Evolutionary conservation across 2,329 filamentous ascomycete species (phyloP), one percentile per base, ranked within the genome.

Genomic region (Polychaeton citri): DNA sequence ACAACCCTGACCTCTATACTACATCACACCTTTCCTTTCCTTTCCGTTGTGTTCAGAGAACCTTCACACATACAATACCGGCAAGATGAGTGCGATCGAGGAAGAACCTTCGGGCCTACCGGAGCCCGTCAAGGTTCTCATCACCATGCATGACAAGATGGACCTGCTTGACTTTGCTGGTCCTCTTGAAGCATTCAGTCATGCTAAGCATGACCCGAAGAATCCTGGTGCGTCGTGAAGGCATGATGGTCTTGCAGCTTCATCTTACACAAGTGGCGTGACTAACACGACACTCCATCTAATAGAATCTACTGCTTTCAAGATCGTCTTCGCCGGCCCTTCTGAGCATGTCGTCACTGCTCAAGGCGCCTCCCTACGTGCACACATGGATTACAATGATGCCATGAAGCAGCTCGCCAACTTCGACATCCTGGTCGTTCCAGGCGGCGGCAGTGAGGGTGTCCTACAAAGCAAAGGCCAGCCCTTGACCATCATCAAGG

Each of bases 361-460:
- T 37, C 70, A 85, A 58, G 81, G 81, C 46, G 71, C 79, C 53
- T 68, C 76, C 48, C 65, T 90, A 58, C 73, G 74, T 51, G 76
- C 81, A 43, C 79, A 90, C 60, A 77, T 87, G 58, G 69, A 76
- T 55, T 85, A 74, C 68, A 80, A 81, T 54, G 81, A 88, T 54
- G 83, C 82, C 42, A 71, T 84, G 60, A 73, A 83, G 40, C 63
- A 64, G 47, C 72, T 86, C 33, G 65, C 77, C 46, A 79, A 86
- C 45, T 87, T 81, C 56, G 84, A 92, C 57, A 69, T 90, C 43
- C 69, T 92, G 48, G 69, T 90, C 57, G 65, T 92, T 45, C 70
- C 85, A 19, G 84, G 84, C 51, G 83, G 84, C 53, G 71, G 74
- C 54, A 64, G 65, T 40, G 71, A 78, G 19, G 61, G 66, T 24